Evolutionary conservation across 164 flowering plant genomes (phyloP).

Genomic region (Hamamelis virginiana): DNA sequence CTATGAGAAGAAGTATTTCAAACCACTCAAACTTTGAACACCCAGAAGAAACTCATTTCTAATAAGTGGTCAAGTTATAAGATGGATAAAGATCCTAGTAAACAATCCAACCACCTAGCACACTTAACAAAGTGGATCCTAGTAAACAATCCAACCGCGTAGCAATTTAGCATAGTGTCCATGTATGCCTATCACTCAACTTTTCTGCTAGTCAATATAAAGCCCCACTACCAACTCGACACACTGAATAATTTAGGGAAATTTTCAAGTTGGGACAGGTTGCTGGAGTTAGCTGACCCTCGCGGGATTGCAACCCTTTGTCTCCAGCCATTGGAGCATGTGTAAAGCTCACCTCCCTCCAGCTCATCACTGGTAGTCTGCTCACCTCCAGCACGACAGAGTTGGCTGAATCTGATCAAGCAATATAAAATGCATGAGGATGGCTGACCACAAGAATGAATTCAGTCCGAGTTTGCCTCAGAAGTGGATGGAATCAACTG

Average conservation of each 20-base stretch:
- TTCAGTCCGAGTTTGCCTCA: too few relatives aligned
- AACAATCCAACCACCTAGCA: background rate
- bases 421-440: too few relatives aligned
- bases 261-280: background rate
- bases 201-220: background rate
- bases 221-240: background rate
- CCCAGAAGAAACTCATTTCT: background rate
- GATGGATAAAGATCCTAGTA: background rate
- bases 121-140: background rate
- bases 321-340: too few relatives aligned
- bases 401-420: too few relatives aligned
- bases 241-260: background rate
- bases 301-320: too few relatives aligned
- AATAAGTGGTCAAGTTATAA: background rate
- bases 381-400: too few relatives aligned
- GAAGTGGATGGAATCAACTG: too few relatives aligned
- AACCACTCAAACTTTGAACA: background rate
- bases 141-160: background rate
- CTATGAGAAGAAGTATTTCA: background rate
- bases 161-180: background rate
- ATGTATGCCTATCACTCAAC: background rate
- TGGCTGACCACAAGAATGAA: too few relatives aligned
- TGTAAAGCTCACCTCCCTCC: too few relatives aligned
- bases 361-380: too few relatives aligned
- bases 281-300: background rate